Conservation (phyloP, 441 rosid species). For the Dalechampia spathulata region DNA sequence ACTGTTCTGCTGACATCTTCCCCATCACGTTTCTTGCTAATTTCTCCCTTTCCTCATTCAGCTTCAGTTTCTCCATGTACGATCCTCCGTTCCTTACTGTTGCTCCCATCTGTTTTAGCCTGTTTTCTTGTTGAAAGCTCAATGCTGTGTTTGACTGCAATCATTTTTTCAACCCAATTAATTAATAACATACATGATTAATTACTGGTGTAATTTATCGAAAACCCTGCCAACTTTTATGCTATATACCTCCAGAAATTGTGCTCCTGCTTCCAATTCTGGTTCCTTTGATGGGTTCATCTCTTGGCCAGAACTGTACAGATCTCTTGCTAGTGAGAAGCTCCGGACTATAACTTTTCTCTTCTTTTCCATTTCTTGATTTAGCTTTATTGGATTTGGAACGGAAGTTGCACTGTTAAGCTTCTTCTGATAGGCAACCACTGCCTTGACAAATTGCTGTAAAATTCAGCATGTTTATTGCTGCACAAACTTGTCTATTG, state of each 20-base stretch:
- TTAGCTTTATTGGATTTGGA: constrained; percentile 35
- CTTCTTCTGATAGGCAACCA: constrained; percentile 75
- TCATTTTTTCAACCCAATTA: no score
- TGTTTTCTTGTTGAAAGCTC: constrained; percentile 64
- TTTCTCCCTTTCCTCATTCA: constrained; percentile 56
- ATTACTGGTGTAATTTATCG: no score
- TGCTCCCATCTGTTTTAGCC: constrained; percentile 92
- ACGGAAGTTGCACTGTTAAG: constrained; percentile 34
- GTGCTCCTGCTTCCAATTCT: constrained; percentile 60
- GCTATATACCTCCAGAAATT: constrained; percentile 54
- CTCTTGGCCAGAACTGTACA: constrained; percentile 33
- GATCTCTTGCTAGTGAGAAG: constrained; percentile 62
- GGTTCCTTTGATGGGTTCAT: constrained; percentile 37
- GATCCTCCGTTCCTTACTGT: constrained; percentile 76
- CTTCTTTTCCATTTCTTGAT: constrained; percentile 55
- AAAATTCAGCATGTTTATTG: not conserved
- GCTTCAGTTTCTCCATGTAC: constrained; percentile 45
- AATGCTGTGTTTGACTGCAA: constrained; percentile 70
- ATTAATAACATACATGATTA: no score
- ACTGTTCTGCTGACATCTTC: constrained; percentile 63
- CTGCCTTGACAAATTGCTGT: constrained; percentile 89
- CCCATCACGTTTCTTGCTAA: constrained; percentile 57
- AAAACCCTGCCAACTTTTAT: no score
- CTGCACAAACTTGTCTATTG: no score
- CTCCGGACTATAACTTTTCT: constrained; percentile 49